Evolutionary conservation across 768 basidiomycete species (phyloP).

Genomic region (Leccinum broughii): DNA sequence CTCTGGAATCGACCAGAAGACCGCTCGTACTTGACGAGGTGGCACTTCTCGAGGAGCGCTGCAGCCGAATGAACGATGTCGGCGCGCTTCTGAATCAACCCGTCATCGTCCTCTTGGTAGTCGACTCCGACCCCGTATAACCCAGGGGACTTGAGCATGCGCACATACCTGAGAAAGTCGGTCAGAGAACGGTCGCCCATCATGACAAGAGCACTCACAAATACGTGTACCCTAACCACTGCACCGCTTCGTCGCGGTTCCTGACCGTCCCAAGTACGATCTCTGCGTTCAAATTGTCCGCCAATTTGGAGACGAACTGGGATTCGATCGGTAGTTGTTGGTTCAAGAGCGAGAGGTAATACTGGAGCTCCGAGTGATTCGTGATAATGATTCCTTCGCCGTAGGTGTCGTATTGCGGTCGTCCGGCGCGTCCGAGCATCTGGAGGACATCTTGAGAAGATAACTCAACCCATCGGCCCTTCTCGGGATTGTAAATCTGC

Average conservation of each 20-base stretch:
- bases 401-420: constrained; percentile 95
- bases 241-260: constrained; percentile 95
- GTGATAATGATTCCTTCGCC: constrained; percentile 99
- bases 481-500: constrained; percentile 98
- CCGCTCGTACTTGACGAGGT: constrained; percentile 92
- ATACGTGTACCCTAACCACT: constrained; percentile 96
- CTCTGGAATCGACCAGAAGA: constrained; percentile 85
- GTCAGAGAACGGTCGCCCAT: constrained; percentile 3
- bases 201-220: constrained; percentile 51
- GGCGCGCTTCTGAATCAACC: constrained; percentile 87
- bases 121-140: constrained; percentile 88
- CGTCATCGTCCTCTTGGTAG: constrained; percentile 83
- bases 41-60: constrained; percentile 89
- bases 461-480: constrained; percentile 95
- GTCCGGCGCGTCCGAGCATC: constrained; percentile 97
- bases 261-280: constrained; percentile 93
- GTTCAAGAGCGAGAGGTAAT: constrained; percentile 92
- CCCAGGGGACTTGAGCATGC: constrained; percentile 87
- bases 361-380: constrained; percentile 95
- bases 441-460: constrained; percentile 96
- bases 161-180: constrained; percentile 67
- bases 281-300: constrained; percentile 97
- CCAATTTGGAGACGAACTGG: constrained; percentile 89
- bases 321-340: constrained; percentile 98
- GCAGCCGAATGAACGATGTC: constrained; percentile 95